phyloP scores from a whole-genome alignment of 1,284 basidiomycete species.

The Xerocomus minutiporus region DNA sequence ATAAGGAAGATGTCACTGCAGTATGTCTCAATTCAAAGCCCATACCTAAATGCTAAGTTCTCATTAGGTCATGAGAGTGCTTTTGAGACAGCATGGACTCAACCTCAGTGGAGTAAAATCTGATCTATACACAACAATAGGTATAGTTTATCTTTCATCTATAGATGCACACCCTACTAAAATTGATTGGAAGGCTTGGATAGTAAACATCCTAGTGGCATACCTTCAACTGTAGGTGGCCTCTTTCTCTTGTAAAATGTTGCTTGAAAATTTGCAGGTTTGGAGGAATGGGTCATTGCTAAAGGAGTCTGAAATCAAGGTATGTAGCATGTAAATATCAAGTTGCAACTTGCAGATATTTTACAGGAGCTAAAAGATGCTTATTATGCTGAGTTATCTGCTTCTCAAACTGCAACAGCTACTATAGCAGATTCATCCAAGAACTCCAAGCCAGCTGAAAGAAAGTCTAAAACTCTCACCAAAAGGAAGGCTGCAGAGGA shows the following conservation, averaged over 20 bases:
- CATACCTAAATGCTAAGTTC: constrained; percentile 1
- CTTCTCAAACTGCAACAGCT: constrained; percentile 22
- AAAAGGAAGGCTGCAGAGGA: constrained; percentile 42
- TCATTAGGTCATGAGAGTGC: constrained; percentile 58
- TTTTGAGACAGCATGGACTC: constrained; percentile 59
- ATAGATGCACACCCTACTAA: background rate
- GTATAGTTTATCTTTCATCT: constrained; percentile 29
- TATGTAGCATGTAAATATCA: constrained; percentile 18
- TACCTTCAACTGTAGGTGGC: constrained; percentile 57
- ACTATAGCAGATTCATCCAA: constrained; percentile 19
- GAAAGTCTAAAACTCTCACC: constrained; percentile 37
- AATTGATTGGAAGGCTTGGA: constrained; percentile 48
- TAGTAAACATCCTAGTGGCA: constrained; percentile 69
- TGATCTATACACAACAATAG: constrained; percentile 59
- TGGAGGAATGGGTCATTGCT: constrained; percentile 63
- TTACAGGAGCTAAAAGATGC: constrained; percentile 55
- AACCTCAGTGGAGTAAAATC: constrained; percentile 66
- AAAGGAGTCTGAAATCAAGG: constrained; percentile 59
- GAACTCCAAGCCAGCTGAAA: constrained; percentile 25
- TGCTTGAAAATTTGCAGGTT: constrained; percentile 37
- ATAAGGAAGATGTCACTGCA: constrained; percentile 52
- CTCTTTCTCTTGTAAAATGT: constrained; percentile 6
- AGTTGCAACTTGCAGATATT: constrained; percentile 1
- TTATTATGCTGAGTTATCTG: constrained; percentile 44
- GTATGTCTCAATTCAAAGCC: constrained; percentile 32